A percentile compares a stretch with the other conserved stretches of the same genome.
Evolutionary conservation across 179 eudicot genomes (phyloP).

Genomic region (Nepenthes alata): DNA sequence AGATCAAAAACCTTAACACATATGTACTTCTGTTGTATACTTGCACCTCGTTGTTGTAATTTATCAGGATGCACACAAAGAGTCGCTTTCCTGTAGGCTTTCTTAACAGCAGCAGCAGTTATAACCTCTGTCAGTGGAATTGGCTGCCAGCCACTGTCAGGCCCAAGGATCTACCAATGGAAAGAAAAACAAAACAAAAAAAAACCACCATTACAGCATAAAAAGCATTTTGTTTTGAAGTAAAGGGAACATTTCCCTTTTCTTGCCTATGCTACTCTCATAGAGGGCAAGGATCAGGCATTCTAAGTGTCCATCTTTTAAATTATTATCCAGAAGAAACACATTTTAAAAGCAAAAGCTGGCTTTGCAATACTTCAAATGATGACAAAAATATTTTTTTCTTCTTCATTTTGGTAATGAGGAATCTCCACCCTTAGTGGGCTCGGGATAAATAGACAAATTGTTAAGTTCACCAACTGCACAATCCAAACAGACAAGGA

Average conservation of each 20-base stretch:
- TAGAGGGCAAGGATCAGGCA: too few relatives aligned
- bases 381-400: neutral
- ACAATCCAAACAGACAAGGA: too few relatives aligned
- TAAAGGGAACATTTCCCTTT: neutral
- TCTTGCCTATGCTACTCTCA: neutral
- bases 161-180: constrained; percentile 73
- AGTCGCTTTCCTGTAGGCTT: constrained; percentile 90
- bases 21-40: constrained; percentile 76
- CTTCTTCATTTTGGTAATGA: too few relatives aligned
- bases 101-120: constrained; percentile 78
- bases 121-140: constrained; percentile 72
- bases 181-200: neutral
- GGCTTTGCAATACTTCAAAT: neutral
- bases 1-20: constrained; percentile 98
- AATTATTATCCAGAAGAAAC: too few relatives aligned
- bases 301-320: too few relatives aligned
- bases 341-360: neutral
- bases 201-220: neutral
- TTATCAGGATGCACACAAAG: constrained; percentile 98
- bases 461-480: too few relatives aligned
- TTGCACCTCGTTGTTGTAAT: constrained; percentile 94
- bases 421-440: too few relatives aligned
- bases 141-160: constrained; percentile 92
- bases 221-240: neutral
- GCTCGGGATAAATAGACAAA: too few relatives aligned